Conservation (phyloP, 345 rosid genomes). For the Turnera subulata region DNA sequence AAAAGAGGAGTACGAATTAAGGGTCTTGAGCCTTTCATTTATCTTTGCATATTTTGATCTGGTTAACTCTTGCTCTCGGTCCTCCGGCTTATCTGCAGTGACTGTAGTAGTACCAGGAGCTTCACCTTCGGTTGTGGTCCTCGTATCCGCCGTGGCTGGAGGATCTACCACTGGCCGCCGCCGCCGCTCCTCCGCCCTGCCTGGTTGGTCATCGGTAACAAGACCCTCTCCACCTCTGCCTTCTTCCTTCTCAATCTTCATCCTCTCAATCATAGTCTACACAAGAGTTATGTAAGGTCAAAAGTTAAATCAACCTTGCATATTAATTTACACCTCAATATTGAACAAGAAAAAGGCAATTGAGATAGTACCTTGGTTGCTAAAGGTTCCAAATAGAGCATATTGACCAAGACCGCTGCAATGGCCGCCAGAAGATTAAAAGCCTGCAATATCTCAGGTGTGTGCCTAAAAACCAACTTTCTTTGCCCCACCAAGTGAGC, state of each 20-base stretch:
- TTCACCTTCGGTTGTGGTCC: not conserved
- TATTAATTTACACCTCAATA: no score
- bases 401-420: conserved; percentile 46
- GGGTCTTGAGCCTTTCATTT: conserved; percentile 53
- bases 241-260: conserved; percentile 76
- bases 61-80: conserved; percentile 23
- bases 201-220: not conserved
- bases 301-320: not conserved
- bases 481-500: conserved; percentile 46
- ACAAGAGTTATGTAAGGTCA: no score
- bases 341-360: not conserved
- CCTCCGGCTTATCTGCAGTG: not conserved
- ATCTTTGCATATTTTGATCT: conserved; percentile 26
- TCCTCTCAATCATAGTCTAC: conserved; percentile 67
- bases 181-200: not conserved
- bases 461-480: conserved; percentile 18
- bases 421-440: conserved; percentile 45
- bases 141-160: not conserved
- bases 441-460: conserved; percentile 48
- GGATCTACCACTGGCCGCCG: not conserved
- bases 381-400: conserved; percentile 54
- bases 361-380: conserved; percentile 67
- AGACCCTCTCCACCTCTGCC: conserved; percentile 52
- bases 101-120: not conserved
- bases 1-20: conserved; percentile 61